Base-by-base conservation (phyloP, 1,139 yeast species). In the Candida glucosophila region DNA sequence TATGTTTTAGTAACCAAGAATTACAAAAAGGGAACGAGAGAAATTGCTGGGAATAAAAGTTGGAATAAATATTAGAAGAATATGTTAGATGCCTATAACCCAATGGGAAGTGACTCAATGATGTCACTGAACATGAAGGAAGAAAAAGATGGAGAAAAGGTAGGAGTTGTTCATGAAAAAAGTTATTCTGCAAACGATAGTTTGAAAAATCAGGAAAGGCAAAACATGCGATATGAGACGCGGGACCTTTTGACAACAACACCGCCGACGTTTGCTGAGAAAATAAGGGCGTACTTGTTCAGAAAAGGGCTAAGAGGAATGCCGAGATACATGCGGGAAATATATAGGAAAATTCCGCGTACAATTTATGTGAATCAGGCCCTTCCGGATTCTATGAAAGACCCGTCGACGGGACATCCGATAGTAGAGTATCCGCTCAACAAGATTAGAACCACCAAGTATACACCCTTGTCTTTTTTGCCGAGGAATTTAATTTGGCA, bases 371-470 rank as follows among this genome's bases (percentile, higher is more conserved):
- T 59, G 30, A 64, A 64, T 39, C 45, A 49, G 19, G 52, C 44
- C 3, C 36, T 61, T 21, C 68, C 69, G 0, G 40, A 39, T 2
- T 36, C 43, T 17, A 43, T 59, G 54, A 36, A 26, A 23, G 49
- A 49, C 22, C 34, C 39, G 3, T 27, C 67, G 24, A 65, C 74
- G 5, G 85, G 85, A 10, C 52, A 62, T 29, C 92, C 93, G 1
- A 41, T 58, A 5, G 44, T 55, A 6, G 37, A 45, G 9, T 90
- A 78, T 48, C 77, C 93, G 3, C 69, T 95, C 48, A 90, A 90
- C 58, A 90, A 90, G 53, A 85, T 90, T 42, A 77, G 96, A 58
- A 88, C 98, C 2, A 86, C 98, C 4, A 88, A 86, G 54, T 90
- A 90, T 52, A 88, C 97, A 6, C 95, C 96, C 5, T 47, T 90